phyloP scores from a whole-genome alignment of 306 rosid species.

The Cucumis hystrix region DNA sequence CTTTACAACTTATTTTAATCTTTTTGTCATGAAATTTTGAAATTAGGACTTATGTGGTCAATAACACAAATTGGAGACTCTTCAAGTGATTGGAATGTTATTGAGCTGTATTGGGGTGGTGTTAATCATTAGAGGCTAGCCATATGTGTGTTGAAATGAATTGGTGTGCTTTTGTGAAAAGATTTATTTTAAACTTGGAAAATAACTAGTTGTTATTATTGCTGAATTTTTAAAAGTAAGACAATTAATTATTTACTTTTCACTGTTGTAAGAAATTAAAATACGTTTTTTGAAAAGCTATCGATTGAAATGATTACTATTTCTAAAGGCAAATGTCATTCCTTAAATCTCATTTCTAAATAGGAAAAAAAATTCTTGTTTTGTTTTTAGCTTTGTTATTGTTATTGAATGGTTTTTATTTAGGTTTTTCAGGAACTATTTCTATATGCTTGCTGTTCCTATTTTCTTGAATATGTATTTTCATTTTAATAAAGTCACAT shows the following conservation, averaged over 20 bases:
- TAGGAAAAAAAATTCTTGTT: neutral
- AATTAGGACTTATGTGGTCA: no score
- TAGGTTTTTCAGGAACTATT: neutral
- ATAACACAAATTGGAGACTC: no score
- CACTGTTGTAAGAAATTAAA: neutral
- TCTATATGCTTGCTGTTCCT: neutral
- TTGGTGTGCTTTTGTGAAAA: neutral
- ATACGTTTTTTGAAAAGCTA: neutral
- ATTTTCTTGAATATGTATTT: neutral
- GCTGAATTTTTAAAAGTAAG: no score
- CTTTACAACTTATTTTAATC: no score
- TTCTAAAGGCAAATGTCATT: neutral
- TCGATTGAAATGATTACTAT: neutral
- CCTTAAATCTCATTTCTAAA: neutral
- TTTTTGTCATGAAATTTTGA: no score
- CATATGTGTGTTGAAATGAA: no score
- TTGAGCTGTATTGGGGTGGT: no score
- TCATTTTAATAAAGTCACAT: neutral
- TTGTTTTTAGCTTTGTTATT: neutral
- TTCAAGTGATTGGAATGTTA: no score
- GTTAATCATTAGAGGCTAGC: no score
- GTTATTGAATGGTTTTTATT: neutral
- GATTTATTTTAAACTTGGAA: neutral
- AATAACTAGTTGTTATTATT: neutral
- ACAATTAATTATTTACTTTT: neutral